A percentile compares a stretch with the other conserved stretches of the same genome.
phyloP scores from a whole-genome alignment of 2,329 filamentous ascomycete genomes.

The Pseudocercospora pini-densiflorae region DNA sequence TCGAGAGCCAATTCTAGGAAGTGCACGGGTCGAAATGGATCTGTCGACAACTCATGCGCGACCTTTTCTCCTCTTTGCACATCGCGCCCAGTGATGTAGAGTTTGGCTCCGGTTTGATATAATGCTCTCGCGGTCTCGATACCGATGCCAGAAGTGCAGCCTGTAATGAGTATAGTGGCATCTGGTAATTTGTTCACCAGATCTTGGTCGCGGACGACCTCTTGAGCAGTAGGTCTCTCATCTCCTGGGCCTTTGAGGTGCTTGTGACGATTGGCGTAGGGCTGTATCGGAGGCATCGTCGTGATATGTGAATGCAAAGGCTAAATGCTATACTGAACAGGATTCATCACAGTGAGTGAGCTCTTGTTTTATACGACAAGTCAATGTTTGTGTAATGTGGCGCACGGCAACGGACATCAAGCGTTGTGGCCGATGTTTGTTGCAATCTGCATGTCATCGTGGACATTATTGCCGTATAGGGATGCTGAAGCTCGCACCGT shows the following conservation, averaged over 20 bases:
- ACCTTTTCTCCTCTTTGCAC: slow-evolving; percentile 39
- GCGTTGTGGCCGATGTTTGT: too few species aligned
- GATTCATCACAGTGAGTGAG: too few species aligned
- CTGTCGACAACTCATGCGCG: neutral
- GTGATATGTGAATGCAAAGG: neutral
- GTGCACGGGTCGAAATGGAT: slow-evolving; percentile 9
- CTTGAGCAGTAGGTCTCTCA: slow-evolving; percentile 5
- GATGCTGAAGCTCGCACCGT: too few species aligned
- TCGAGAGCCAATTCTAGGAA: slow-evolving; percentile 7
- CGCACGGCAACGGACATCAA: too few species aligned
- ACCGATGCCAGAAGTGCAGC: slow-evolving; percentile 45
- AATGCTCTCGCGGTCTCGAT: slow-evolving; percentile 47
- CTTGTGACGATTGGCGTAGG: slow-evolving; percentile 5
- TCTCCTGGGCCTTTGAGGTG: slow-evolving; percentile 21
- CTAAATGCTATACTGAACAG: neutral
- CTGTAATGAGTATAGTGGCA: slow-evolving; percentile 44
- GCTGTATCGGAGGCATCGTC: neutral
- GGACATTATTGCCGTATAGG: too few species aligned
- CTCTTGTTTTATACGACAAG: too few species aligned
- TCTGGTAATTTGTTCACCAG: slow-evolving; percentile 37
- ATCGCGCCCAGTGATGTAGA: slow-evolving; percentile 48
- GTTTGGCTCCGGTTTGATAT: slow-evolving; percentile 46
- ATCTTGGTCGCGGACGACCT: slow-evolving; percentile 12
- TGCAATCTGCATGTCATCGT: too few species aligned
- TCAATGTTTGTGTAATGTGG: too few species aligned